Percentiles rank a stretch among this genome's conserved stretches.
Evolutionary conservation across 169 alveolate species (phyloP).

Genomic region (Cryptosporidium baileyi): DNA sequence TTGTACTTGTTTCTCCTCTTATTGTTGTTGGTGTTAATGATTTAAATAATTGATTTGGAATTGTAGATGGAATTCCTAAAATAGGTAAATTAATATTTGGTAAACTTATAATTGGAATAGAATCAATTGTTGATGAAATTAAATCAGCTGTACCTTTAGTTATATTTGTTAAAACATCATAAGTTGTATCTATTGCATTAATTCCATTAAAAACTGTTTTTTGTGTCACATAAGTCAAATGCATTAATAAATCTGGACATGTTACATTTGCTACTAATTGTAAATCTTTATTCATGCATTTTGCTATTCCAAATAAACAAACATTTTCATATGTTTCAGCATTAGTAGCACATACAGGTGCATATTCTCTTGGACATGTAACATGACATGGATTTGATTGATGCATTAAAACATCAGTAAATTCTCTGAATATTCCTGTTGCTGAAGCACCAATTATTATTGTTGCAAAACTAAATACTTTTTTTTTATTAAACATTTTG

Average conservation of each 20-base stretch:
- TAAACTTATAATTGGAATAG: constrained; percentile 22
- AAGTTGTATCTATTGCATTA: constrained; percentile 34
- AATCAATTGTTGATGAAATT: constrained; percentile 15
- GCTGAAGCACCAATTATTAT: constrained; percentile 57
- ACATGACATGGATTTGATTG: constrained; percentile 58
- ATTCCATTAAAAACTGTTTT: constrained; percentile 15
- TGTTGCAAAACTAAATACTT: constrained; percentile 41
- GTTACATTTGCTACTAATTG: constrained; percentile 64
- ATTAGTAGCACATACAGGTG: constrained; percentile 69
- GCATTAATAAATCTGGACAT: constrained; percentile 51
- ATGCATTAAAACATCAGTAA: neutral
- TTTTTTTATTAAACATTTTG: neutral
- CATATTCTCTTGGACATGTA: constrained; percentile 67
- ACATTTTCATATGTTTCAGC: constrained; percentile 53
- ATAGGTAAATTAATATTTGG: constrained; percentile 47
- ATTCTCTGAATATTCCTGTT: constrained; percentile 46
- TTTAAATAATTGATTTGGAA: neutral
- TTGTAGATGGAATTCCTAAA: constrained; percentile 32
- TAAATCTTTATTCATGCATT: constrained; percentile 46
- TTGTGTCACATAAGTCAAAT: constrained; percentile 28
- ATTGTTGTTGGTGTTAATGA: neutral
- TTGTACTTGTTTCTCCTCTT: neutral
- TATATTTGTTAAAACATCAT: neutral
- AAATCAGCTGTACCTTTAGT: constrained; percentile 40
- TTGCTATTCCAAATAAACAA: constrained; percentile 63